Evolutionary conservation across 352 stramenopile genomes (phyloP).

Genomic region (Globisporangium takayamanum): DNA sequence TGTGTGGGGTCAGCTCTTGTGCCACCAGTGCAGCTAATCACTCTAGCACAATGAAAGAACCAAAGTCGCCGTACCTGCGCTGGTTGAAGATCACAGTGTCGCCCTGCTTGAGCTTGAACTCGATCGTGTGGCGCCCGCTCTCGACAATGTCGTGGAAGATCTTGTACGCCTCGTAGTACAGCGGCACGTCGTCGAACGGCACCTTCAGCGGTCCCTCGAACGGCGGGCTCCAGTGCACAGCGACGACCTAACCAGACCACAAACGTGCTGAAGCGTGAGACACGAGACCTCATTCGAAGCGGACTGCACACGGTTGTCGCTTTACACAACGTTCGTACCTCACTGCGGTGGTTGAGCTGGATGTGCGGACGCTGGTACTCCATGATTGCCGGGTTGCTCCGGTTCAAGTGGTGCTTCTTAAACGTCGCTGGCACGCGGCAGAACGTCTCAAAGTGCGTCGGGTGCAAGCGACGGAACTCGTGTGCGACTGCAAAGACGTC

Average conservation of each 20-base stretch:
- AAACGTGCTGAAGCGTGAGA: not conserved
- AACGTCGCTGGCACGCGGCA: constrained; percentile 90
- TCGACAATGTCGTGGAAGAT: constrained; percentile 79
- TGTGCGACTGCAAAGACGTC: constrained; percentile 75
- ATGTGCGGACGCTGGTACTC: constrained; percentile 94
- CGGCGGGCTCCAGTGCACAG: constrained; percentile 91
- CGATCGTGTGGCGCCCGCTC: constrained; percentile 52
- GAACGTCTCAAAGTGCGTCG: constrained; percentile 68
- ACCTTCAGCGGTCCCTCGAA: constrained; percentile 92
- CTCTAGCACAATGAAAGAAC: not conserved
- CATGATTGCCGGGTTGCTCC: constrained; percentile 87
- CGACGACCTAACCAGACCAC: constrained; percentile 50
- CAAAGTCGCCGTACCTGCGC: constrained; percentile 26
- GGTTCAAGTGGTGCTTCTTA: constrained; percentile 90
- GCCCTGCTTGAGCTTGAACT: constrained; percentile 74
- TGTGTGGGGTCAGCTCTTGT: not conserved
- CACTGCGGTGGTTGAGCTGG: constrained; percentile 72
- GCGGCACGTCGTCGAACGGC: constrained; percentile 57
- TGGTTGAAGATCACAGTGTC: constrained; percentile 87
- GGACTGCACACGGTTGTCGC: not conserved
- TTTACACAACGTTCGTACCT: constrained; percentile 24
- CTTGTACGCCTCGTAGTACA: constrained; percentile 82
- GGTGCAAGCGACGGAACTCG: constrained; percentile 56
- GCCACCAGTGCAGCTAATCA: no score
- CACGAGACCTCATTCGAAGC: not conserved